Evolutionary conservation across 768 basidiomycete genomes (phyloP).

Genomic region (Pleurotus sapidus): DNA sequence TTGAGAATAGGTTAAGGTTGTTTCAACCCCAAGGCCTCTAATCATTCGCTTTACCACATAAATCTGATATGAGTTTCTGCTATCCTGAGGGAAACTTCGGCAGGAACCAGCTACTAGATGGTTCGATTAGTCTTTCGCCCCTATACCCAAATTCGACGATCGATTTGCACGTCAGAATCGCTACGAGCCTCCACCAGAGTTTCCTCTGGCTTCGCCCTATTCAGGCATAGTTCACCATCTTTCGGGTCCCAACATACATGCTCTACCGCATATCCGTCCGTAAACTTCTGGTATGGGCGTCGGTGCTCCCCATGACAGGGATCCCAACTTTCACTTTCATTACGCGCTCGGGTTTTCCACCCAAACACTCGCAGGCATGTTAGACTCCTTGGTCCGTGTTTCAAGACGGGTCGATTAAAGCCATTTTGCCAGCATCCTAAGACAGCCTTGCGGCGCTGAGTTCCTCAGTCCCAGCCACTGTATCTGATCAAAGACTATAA

Average conservation of each 20-base stretch:
- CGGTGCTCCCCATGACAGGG: constrained; percentile 65
- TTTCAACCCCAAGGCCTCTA: constrained; percentile 89
- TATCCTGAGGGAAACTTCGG: constrained; percentile 76
- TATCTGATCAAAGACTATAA: constrained; percentile 61
- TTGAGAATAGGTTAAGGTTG: constrained; percentile 82
- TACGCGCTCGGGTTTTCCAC: constrained; percentile 88
- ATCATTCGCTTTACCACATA: constrained; percentile 85
- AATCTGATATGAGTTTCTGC: constrained; percentile 62
- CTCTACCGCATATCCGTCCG: constrained; percentile 77
- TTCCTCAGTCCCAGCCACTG: constrained; percentile 58
- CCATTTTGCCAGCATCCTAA: constrained; percentile 77
- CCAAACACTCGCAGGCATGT: constrained; percentile 81
- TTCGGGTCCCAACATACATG: constrained; percentile 86
- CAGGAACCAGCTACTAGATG: constrained; percentile 78
- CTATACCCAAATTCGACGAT: constrained; percentile 94
- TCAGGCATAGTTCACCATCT: constrained; percentile 89
- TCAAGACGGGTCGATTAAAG: constrained; percentile 81
- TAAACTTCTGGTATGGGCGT: constrained; percentile 74
- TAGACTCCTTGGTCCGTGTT: constrained; percentile 88
- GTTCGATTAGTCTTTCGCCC: constrained; percentile 95
- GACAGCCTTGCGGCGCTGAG: constrained; percentile 58
- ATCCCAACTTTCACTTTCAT: constrained; percentile 72
- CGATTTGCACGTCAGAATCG: constrained; percentile 96
- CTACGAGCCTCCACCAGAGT: constrained; percentile 95
- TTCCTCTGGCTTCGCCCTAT: constrained; percentile 93